Evolutionary conservation across 768 basidiomycete genomes (phyloP).

Genomic region (Goffeauzyma gilvescens): DNA sequence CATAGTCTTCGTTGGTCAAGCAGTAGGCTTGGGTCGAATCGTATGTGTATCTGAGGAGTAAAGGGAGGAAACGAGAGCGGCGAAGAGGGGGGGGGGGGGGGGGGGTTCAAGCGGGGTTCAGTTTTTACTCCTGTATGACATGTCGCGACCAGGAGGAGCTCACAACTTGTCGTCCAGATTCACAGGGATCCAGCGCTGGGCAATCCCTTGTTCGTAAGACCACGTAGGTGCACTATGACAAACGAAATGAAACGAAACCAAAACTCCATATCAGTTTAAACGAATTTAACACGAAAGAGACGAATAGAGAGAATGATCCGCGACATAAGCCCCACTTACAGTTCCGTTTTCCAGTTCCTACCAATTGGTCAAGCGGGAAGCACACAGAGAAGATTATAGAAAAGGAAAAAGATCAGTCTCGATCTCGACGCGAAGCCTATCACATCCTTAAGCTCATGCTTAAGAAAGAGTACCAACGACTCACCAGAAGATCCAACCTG

Average conservation of each 20-base stretch:
- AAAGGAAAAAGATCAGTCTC: too few species aligned
- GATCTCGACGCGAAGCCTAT: too few species aligned
- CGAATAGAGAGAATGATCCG: too few species aligned
- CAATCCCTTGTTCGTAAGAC: conserved; percentile 21
- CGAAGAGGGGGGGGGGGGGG: neutral
- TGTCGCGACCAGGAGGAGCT: neutral
- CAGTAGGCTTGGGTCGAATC: conserved; percentile 5
- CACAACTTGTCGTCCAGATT: conserved; percentile 20
- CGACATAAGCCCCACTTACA: too few species aligned
- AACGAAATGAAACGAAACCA: too few species aligned
- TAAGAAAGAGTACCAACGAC: too few species aligned
- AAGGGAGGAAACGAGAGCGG: neutral
- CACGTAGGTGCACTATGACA: conserved; percentile 19
- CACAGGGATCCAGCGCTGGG: conserved; percentile 23
- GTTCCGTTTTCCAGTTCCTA: too few species aligned
- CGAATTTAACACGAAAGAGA: neutral
- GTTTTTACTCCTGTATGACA: too few species aligned
- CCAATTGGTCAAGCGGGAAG: too few species aligned
- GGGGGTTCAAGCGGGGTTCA: too few species aligned
- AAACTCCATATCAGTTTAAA: neutral
- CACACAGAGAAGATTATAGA: too few species aligned
- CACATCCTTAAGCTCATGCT: conserved; percentile 11
- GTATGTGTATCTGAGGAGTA: conserved; percentile 1
- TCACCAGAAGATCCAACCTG: conserved; percentile 25
- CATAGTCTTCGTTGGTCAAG: conserved; percentile 7